These are phyloP conservation scores for Cercospora sojina DNA, from an alignment of 2,329 filamentous ascomycete genomes.

Conservation along the genomic window DNA sequence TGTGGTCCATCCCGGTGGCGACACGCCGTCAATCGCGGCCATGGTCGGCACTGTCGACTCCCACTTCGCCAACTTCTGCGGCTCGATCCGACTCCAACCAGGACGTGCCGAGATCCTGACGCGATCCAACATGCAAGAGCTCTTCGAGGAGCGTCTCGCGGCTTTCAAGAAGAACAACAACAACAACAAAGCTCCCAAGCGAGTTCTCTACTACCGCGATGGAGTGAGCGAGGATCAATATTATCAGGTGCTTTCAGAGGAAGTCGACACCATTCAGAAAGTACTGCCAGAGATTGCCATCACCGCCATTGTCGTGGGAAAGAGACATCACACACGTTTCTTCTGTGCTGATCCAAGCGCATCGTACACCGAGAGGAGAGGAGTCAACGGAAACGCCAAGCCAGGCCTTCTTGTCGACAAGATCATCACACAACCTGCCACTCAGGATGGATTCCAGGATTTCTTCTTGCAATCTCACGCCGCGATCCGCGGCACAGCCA, in stretches of 20 bases:
- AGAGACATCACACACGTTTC: conserved; percentile 46
- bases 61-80: conserved; percentile 36
- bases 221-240: conserved; percentile 41
- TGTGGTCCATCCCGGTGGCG: conserved; percentile 43
- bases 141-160: conserved; percentile 34
- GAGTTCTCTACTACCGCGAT: conserved; percentile 40
- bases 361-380: conserved; percentile 17
- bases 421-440: conserved; percentile 28
- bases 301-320: conserved; percentile 38
- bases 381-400: conserved; percentile 19
- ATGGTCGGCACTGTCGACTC: conserved; percentile 44
- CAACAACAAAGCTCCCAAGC: conserved; percentile 39
- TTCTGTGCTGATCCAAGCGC: conserved; percentile 30
- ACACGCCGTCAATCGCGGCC: conserved; percentile 43
- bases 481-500: conserved; percentile 35
- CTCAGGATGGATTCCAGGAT: conserved; percentile 25
- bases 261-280: conserved; percentile 14
- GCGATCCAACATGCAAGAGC: conserved; percentile 27
- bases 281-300: neutral
- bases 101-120: conserved; percentile 33
- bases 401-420: conserved; percentile 38
- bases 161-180: conserved; percentile 20
- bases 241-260: neutral
- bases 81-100: conserved; percentile 40
- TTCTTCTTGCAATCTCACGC: conserved; percentile 42